Evolutionary conservation across 1,284 basidiomycete species (phyloP).

Genomic region (Pisolithus thermaeus): DNA sequence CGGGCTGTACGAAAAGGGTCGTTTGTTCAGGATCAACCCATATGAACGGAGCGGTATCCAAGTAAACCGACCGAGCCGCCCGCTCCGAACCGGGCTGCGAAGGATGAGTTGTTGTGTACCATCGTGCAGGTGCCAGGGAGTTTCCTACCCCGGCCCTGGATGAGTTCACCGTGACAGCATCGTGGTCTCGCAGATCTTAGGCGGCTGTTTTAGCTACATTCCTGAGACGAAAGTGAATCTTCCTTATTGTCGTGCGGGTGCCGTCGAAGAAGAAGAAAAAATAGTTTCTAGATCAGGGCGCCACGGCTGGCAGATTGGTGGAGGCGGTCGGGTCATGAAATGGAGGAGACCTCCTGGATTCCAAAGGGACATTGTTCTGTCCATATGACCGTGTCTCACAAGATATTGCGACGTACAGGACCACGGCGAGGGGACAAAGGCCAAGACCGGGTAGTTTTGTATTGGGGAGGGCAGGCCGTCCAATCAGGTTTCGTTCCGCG

Average conservation of each 20-base stretch:
- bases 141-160: no score
- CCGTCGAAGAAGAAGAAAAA: neutral
- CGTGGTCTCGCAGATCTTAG: constrained; percentile 17
- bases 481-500: no score
- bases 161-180: constrained; percentile 8
- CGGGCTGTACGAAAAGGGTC: neutral
- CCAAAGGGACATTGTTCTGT: constrained; percentile 7
- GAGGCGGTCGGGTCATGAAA: neutral
- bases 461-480: no score
- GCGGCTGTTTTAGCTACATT: constrained; percentile 1
- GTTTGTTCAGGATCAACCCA: neutral
- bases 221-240: constrained; percentile 3
- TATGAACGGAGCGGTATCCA: neutral
- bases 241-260: constrained; percentile 16
- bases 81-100: neutral
- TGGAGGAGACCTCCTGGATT: neutral
- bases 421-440: no score
- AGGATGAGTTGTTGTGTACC: no score
- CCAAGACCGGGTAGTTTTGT: no score
- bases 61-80: neutral
- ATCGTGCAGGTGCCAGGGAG: no score
- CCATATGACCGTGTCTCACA: neutral
- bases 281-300: neutral
- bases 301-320: neutral
- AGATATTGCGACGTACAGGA: neutral